phyloP scores from a whole-genome alignment of 2,329 filamentous ascomycete genomes.

The Talaromyces pinophilus region DNA sequence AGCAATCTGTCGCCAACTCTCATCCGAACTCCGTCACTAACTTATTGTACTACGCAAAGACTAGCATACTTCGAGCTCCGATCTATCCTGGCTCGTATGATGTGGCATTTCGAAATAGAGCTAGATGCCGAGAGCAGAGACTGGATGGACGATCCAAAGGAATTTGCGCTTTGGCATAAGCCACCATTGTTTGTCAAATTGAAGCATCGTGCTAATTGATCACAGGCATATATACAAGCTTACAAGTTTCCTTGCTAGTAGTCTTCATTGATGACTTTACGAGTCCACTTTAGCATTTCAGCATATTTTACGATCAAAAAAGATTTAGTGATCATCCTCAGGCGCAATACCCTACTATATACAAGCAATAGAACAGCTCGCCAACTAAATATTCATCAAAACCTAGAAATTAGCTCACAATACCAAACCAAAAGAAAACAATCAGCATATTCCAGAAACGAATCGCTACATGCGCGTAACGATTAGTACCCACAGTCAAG shows the following conservation, averaged over 20 bases:
- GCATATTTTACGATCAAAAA: neutral
- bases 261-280: neutral
- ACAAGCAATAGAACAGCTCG: neutral
- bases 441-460: neutral
- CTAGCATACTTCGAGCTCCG: constrained; percentile 53
- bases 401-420: neutral
- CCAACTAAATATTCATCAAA: neutral
- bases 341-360: too few species aligned
- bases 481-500: neutral
- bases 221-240: neutral
- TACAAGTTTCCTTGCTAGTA: neutral
- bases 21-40: neutral
- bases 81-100: neutral
- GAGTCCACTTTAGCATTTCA: neutral
- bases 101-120: constrained; percentile 16
- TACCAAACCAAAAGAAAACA: neutral
- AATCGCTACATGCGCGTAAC: neutral
- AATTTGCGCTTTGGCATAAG: constrained; percentile 17
- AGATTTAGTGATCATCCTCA: neutral
- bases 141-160: constrained; percentile 10
- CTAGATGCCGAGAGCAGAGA: neutral
- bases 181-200: constrained; percentile 13
- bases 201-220: neutral
- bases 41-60: constrained; percentile 29
- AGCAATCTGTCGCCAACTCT: constrained; percentile 26